phyloP scores from a whole-genome alignment of 345 rosid species.

The Microcos paniculata region DNA sequence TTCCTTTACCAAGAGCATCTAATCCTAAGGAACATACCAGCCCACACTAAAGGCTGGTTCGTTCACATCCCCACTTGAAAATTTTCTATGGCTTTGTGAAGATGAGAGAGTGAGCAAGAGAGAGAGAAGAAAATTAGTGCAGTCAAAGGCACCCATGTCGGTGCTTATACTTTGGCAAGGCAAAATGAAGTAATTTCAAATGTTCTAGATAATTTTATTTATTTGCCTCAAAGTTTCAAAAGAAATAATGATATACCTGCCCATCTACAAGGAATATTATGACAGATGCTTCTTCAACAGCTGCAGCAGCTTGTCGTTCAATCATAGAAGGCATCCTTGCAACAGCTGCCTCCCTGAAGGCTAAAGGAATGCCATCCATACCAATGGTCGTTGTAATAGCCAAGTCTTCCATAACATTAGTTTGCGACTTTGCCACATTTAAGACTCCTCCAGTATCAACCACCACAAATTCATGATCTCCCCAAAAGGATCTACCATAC shows the following conservation, averaged over 20 bases:
- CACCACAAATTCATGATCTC: conserved; percentile 75
- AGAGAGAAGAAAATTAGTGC: neutral
- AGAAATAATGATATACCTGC: conserved; percentile 47
- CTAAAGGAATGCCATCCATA: conserved; percentile 87
- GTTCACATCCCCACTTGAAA: no score
- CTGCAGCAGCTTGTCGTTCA: conserved; percentile 91
- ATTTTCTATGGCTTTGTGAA: no score
- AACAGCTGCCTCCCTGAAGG: conserved; percentile 85
- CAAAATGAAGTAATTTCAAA: neutral
- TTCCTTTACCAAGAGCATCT: neutral
- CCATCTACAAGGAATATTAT: conserved; percentile 91
- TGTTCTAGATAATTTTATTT: neutral
- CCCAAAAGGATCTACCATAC: conserved; percentile 94
- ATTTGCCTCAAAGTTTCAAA: neutral
- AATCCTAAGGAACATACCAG: neutral
- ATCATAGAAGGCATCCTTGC: conserved; percentile 98
- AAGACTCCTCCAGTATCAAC: conserved; percentile 96
- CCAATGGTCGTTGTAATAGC: conserved; percentile 81
- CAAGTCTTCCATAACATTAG: conserved; percentile 74
- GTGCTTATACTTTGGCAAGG: neutral
- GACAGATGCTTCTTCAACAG: conserved; percentile 83
- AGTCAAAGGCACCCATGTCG: neutral
- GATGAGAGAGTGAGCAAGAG: no score
- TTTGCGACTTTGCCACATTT: conserved; percentile 72
- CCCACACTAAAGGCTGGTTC: neutral